Evolutionary conservation across 2,329 filamentous ascomycete genomes (phyloP), one percentile per base, ranked within the genome.

Genomic region (Dactylellina cionopaga): DNA sequence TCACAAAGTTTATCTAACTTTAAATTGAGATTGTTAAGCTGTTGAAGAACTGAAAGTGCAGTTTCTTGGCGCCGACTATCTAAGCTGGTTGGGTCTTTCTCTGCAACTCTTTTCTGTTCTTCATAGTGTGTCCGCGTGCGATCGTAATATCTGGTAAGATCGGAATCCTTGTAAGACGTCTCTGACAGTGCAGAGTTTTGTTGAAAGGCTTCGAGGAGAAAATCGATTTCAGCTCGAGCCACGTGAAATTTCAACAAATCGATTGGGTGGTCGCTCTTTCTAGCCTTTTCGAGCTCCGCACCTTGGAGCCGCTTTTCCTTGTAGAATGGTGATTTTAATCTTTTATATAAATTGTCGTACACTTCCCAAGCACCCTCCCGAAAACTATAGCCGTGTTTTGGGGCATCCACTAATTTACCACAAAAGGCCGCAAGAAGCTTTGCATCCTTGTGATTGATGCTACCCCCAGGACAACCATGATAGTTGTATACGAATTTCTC

Each of bases 401-500:
- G 77, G 74, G 86, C 83, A 74, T 90, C 88, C 1, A 89, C 85
- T 0, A 89, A 80, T 0, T 83, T 79, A 17, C 83, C 81, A 0
- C 86, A 83, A 0, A 88, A 79, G 0, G 81, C 82, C 63, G 86
- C 86, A 3, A 90, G 80, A 0, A 80, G 75, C 0, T 85, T 77
- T 0, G 85, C 86, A 2, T 81, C 78, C 0, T 78, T 58, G 9
- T 83, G 78, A 2, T 78, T 79, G 33, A 89, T 85, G 0, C 81
- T 82, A 7, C 39, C 63, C 0, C 25, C 35, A 1, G 13, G 5
- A 27, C 17, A 2, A 4, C 33, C 27, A 0, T 6, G 3, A 3
- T 56, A 35, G 10, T 84, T 82, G 71, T 92, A 92, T 31, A 85
- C 87, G 0, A 88, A 79, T 2, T 80, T 82, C 54, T 91, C 88